Percentiles rank a stretch among this genome's conserved stretches.
These are phyloP conservation scores for Colletotrichum salicis DNA, from an alignment of 2,329 filamentous ascomycete genomes.

Conservation along the genomic window DNA sequence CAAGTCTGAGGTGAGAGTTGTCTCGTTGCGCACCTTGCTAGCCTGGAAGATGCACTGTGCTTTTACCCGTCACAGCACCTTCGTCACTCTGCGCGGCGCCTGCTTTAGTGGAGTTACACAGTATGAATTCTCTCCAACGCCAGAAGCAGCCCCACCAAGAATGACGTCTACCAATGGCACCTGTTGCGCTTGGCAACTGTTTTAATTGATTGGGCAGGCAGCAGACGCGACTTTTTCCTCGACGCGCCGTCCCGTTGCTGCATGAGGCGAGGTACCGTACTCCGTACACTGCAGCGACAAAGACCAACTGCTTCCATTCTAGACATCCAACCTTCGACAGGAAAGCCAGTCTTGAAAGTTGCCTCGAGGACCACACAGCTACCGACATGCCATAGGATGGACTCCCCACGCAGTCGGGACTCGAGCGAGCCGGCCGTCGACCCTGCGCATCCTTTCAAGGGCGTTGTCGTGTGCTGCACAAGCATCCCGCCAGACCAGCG, in stretches of 20 bases:
- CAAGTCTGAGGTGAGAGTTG: no score
- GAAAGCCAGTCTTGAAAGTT: background rate
- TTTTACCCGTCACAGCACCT: background rate
- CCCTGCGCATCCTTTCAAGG: conserved; percentile 72
- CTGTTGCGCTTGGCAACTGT: background rate
- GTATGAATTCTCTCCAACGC: background rate
- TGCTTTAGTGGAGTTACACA: background rate
- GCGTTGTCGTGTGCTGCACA: conserved; percentile 87
- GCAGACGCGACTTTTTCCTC: conserved; percentile 33
- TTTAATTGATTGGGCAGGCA: conserved; percentile 32
- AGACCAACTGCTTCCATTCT: background rate
- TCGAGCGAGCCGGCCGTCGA: conserved; percentile 54
- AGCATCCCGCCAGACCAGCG: conserved; percentile 82
- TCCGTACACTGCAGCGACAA: background rate
- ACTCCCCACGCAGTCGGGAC: conserved; percentile 23
- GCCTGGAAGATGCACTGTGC: background rate
- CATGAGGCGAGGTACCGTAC: background rate
- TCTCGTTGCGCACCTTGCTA: no score
- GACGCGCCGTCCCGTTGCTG: conserved; percentile 22
- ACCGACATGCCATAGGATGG: conserved; percentile 33
- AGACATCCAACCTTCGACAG: background rate
- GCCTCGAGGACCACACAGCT: background rate
- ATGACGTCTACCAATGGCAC: conserved; percentile 30
- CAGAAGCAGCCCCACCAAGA: background rate
- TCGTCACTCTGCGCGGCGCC: no score